Evolutionary conservation across 2,329 filamentous ascomycete species (phyloP).

Genomic region (Penicillium palitans): DNA sequence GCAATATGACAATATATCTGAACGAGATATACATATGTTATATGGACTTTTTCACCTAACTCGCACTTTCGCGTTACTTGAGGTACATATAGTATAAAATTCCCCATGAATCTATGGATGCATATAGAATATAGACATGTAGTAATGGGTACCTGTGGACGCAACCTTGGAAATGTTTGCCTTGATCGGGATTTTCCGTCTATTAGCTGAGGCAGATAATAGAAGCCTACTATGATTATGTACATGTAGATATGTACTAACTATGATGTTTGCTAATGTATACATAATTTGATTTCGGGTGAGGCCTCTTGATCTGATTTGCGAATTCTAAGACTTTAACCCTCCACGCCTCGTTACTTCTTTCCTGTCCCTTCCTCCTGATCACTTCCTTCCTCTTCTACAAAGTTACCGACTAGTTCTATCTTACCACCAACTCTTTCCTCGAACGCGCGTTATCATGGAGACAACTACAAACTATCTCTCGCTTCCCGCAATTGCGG

Average conservation of each 20-base stretch:
- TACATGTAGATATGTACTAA: too few species aligned
- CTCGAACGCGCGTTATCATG: background rate
- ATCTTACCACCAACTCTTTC: background rate
- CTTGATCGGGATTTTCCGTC: too few species aligned
- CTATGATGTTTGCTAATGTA: background rate
- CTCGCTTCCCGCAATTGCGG: background rate
- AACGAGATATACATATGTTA: background rate
- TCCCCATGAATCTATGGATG: too few species aligned
- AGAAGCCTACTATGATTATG: background rate
- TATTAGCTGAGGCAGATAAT: background rate
- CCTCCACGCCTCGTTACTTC: background rate
- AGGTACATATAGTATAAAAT: background rate
- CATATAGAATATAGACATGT: background rate
- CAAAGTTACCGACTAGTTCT: background rate
- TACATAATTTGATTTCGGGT: background rate
- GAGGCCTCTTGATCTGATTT: background rate
- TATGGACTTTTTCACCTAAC: background rate
- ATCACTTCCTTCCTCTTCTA: background rate
- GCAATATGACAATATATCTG: too few species aligned
- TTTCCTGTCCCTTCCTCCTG: background rate
- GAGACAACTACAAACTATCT: background rate
- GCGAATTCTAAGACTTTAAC: background rate
- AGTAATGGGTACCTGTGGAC: background rate
- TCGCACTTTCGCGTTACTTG: background rate
- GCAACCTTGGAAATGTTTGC: background rate